Conservation (phyloP, 257 asterid species). For the Solanum pennellii region DNA sequence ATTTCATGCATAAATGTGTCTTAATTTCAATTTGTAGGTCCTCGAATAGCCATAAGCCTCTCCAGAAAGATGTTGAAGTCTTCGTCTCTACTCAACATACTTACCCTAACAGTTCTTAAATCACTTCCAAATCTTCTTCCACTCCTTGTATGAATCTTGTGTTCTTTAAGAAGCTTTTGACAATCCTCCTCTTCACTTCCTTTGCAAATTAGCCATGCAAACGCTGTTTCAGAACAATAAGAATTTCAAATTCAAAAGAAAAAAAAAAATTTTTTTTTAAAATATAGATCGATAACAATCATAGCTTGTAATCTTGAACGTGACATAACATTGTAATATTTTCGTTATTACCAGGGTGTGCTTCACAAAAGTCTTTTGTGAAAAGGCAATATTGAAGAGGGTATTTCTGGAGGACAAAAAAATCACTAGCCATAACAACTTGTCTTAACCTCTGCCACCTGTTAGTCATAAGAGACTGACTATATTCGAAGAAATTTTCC, state of each 20-base stretch:
- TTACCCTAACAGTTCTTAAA: too few relatives aligned
- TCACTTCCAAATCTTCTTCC: too few relatives aligned
- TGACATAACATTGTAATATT: too few relatives aligned
- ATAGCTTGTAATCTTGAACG: too few relatives aligned
- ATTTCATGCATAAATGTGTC: not conserved
- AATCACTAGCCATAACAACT: slow-evolving; percentile 5
- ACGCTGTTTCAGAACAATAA: slow-evolving; percentile 26
- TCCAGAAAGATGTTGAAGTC: too few relatives aligned
- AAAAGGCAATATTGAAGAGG: slow-evolving; percentile 48
- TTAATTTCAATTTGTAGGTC: not conserved
- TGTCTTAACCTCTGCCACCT: slow-evolving; percentile 58
- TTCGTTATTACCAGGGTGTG: slow-evolving; percentile 48
- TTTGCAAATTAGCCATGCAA: slow-evolving; percentile 78
- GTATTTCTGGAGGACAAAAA: slow-evolving; percentile 34
- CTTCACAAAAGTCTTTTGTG: slow-evolving; percentile 15
- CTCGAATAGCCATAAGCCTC: too few relatives aligned
- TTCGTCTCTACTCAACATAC: too few relatives aligned
- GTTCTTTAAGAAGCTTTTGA: too few relatives aligned
- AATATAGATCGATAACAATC: too few relatives aligned
- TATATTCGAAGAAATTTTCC: slow-evolving; percentile 43
- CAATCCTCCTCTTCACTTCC: slow-evolving; percentile 23
- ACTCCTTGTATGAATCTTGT: too few relatives aligned
- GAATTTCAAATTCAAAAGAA: too few relatives aligned
- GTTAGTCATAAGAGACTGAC: slow-evolving; percentile 25
- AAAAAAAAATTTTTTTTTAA: too few relatives aligned